Base-by-base conservation (phyloP, 768 basidiomycete species). In the Xerocomus potaroensis region DNA sequence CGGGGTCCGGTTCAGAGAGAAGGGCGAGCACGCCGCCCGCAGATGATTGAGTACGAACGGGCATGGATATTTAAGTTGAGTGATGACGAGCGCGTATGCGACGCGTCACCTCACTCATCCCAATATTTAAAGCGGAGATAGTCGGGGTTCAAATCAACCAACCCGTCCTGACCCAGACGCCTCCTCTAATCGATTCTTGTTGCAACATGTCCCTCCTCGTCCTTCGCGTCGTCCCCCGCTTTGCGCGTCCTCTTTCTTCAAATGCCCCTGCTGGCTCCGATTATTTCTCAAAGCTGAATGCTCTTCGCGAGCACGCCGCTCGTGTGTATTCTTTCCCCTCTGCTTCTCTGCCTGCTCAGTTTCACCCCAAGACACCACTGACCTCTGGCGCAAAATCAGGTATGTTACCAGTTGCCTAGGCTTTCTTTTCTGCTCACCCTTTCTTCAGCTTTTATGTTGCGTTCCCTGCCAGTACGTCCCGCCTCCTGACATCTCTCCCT, bases 11-110 rank as follows among this genome's bases (percentile, higher is more conserved):
- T 68, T 99, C 96, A 32, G 84, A 80, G 14, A 99, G 81, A 27
- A 99, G 76, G 22, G 92, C 91, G 56, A 99, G 83, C 23, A 92
- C 87, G 54, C 94, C 94, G 49, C 86, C 91, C 60, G 86, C 83
- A 48, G 83, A 91, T 29, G 90, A 88, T 59, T 88, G 85, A 40
- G 79, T 72, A 58, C 79, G 83, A 62, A 72, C 71, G 64, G 84
- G 83, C 85, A 88, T 36, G 45, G n/a, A n/a, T n/a, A n/a, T n/a
- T n/a, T n/a, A n/a, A n/a, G n/a, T n/a, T n/a, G n/a, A 51, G 27
- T 38, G 44, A 30, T 31, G 35, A 26, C 21, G 34, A 12, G 41
- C 49, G 22, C 19, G 21, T 41, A 44, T 16, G 33, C 54, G 68
- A 71, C 72, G 71, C 72, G 72, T 71, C 69, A 75, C 74, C 72